Evolutionary conservation across 2,329 filamentous ascomycete genomes (phyloP).

Genomic region (Pseudogymnoascus sp.): DNA sequence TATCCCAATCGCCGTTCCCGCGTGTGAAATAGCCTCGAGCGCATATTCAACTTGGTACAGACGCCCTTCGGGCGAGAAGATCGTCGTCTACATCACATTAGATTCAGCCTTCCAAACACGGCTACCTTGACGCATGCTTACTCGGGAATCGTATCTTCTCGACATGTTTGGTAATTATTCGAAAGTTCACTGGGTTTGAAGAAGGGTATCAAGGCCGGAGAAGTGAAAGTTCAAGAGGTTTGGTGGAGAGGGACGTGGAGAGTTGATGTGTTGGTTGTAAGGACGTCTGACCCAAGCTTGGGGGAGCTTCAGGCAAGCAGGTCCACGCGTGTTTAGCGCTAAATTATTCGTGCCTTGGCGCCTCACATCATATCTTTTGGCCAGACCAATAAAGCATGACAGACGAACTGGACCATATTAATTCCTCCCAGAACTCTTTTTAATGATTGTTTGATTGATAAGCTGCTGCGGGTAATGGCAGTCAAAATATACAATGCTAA

Average conservation of each 20-base stretch:
- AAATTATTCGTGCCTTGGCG: slow-evolving; percentile 14
- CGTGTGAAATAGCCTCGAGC: slow-evolving; percentile 96
- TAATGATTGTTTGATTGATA: background rate
- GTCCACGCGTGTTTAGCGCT: slow-evolving; percentile 16
- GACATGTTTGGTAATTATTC: slow-evolving; percentile 58
- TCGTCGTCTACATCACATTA: slow-evolving; percentile 69
- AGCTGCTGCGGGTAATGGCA: background rate
- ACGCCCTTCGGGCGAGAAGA: slow-evolving; percentile 98
- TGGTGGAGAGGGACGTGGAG: background rate
- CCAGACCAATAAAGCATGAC: slow-evolving; percentile 4
- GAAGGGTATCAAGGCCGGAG: slow-evolving; percentile 14
- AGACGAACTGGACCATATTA: background rate
- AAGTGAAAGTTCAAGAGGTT: slow-evolving; percentile 1
- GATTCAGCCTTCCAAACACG: slow-evolving; percentile 15
- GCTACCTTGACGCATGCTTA: slow-evolving; percentile 44
- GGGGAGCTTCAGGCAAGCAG: slow-evolving; percentile 19
- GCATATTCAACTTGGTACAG: slow-evolving; percentile 99
- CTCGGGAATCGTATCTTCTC: slow-evolving; percentile 94
- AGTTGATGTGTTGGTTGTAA: slow-evolving; percentile 11
- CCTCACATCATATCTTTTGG: slow-evolving; percentile 4
- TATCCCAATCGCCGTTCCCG: slow-evolving; percentile 93
- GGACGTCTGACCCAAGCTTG: slow-evolving; percentile 11
- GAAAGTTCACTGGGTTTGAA: slow-evolving; percentile 8
- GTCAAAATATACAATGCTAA: slow-evolving; percentile 51
- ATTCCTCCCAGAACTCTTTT: background rate